Conservation (phyloP, 768 basidiomycete genomes). For the Neoboletus brunneissimus region DNA sequence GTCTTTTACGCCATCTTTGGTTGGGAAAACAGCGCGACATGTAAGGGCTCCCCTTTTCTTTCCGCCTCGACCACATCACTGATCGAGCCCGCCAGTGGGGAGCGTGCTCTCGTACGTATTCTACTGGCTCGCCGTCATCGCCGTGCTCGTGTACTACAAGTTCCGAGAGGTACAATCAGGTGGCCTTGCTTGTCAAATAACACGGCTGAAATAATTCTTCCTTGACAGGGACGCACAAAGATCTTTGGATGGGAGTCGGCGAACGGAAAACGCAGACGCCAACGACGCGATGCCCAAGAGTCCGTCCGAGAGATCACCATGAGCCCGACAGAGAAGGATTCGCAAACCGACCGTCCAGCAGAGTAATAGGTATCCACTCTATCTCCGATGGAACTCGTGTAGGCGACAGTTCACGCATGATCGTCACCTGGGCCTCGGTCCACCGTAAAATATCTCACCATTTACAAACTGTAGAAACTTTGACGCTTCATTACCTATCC, state of each 20-base stretch:
- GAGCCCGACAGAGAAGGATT: background rate
- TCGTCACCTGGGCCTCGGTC: background rate
- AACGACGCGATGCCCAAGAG: slow-evolving; percentile 21
- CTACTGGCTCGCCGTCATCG: slow-evolving; percentile 88
- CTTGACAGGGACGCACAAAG: slow-evolving; percentile 60
- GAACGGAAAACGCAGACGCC: slow-evolving; percentile 37
- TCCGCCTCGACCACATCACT: background rate
- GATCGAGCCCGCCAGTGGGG: slow-evolving; percentile 46
- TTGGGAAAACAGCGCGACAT: slow-evolving; percentile 81
- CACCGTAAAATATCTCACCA: background rate
- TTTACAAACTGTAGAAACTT: background rate
- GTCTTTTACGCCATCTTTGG: slow-evolving; percentile 86
- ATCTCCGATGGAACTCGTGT: background rate
- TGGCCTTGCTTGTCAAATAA: background rate
- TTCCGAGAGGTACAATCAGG: slow-evolving; percentile 44
- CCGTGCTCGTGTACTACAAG: slow-evolving; percentile 63
- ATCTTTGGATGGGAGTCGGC: slow-evolving; percentile 57
- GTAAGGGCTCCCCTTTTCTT: slow-evolving; percentile 33
- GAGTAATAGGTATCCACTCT: background rate
- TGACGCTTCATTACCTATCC: no score
- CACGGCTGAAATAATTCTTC: background rate
- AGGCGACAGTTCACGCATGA: no score
- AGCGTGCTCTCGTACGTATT: slow-evolving; percentile 84
- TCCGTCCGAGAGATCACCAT: background rate
- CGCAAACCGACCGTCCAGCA: background rate